phyloP scores from a whole-genome alignment of 768 basidiomycete genomes.

The Mycena capillaripes region DNA sequence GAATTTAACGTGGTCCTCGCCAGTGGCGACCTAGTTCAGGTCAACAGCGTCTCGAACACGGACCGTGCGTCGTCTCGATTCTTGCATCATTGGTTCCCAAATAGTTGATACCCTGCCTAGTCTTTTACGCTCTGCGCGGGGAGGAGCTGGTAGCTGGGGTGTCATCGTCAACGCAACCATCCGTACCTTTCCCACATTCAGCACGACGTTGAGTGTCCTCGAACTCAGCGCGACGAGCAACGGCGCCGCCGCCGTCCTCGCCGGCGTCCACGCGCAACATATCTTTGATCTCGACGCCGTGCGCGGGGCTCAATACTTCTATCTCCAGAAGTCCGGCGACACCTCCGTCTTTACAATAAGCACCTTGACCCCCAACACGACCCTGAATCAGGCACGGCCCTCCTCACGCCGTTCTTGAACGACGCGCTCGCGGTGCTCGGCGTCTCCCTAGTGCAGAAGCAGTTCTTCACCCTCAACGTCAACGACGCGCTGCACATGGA shows the following conservation, averaged over 20 bases:
- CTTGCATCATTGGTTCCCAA: background rate
- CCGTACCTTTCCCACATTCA: too few species aligned
- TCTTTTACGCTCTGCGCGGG: constrained; percentile 47
- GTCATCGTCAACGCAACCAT: constrained; percentile 53
- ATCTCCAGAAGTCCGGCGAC: constrained; percentile 10
- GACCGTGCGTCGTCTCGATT: constrained; percentile 11
- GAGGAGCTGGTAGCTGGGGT: constrained; percentile 53
- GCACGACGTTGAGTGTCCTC: constrained; percentile 43
- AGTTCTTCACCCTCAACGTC: background rate
- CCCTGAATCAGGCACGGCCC: constrained; percentile 25
- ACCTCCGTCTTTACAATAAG: background rate
- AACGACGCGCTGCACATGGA: constrained; percentile 31
- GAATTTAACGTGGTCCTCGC: constrained; percentile 24
- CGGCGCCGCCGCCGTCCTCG: constrained; percentile 41
- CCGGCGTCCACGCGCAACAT: constrained; percentile 49
- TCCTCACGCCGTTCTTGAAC: constrained; percentile 40
- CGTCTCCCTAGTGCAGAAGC: constrained; percentile 10
- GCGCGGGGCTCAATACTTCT: constrained; percentile 47
- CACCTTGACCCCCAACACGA: constrained; percentile 42
- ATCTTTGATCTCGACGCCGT: constrained; percentile 51
- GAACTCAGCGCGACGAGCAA: constrained; percentile 35
- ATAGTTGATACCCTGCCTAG: constrained; percentile 1
- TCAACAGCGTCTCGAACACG: constrained; percentile 4
- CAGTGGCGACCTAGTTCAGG: constrained; percentile 11
- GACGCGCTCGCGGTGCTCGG: constrained; percentile 37